Base-by-base conservation (phyloP, 176 grass and related monocot species). In the Lolium perenne region DNA sequence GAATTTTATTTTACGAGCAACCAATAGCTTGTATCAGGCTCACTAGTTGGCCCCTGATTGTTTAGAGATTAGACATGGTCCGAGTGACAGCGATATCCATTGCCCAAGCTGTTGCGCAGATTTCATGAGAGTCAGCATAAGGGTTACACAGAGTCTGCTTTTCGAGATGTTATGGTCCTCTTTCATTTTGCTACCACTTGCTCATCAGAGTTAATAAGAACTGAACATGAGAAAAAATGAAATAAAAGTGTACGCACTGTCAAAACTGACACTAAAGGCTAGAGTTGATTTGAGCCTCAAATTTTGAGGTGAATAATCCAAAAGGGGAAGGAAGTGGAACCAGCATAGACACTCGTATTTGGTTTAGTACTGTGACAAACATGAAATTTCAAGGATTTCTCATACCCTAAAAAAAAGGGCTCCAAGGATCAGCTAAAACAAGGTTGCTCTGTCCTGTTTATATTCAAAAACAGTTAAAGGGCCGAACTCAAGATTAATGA, bases 111-210 rank as follows among this genome's bases (percentile, higher is more conserved):
- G 49, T 58, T 77, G 38, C 13, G 29, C n/a, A 88, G 82, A 13
- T 45, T 87, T 57, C 80, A 66, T 82, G 40, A 22, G 10, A 69
- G 41, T 67, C 70, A 67, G 16, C 49, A 56, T 11, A 56, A 56
- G 38, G 21, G 53, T 54, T 80, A 71, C 23, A 38, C 40, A 35
- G 1, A 11, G 26, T 80, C 62, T 45, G 17, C 49, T 61, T 76
- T 29, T 67, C 53, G 59, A 54, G 25, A 86, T 86, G 73, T 38
- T 76, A 66, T 66, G 47, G 10, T 84, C 18, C 22, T 14, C 12
- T 23, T 20, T 68, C 59, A n/a, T 15, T 58, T 85, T 81, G 18
- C 21, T 21, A 22, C 23, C 23, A 38, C 55, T 84, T 49, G 8
- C 78, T 35, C 43, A 32, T 49, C 46, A 53, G 13, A 78, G 47